Evolutionary conservation across 306 rosid genomes (phyloP), one percentile per base, ranked within the genome.

Genomic region (Vigna trinervia): DNA sequence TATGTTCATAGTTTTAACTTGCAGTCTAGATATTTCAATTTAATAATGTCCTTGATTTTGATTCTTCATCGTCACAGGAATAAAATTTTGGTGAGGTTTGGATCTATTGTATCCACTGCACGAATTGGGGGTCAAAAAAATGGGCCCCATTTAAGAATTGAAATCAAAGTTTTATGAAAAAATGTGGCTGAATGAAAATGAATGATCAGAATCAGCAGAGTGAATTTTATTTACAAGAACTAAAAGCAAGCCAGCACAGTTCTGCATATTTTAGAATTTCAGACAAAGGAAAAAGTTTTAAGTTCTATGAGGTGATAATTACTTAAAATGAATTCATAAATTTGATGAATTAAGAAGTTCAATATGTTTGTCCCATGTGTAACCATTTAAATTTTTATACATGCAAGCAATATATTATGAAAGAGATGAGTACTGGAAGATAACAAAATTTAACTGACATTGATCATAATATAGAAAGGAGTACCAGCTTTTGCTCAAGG

Each of bases 401-500:
- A 38, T 67, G 38, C 59, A 10, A 57, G 15, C 3, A 9, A 73
- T 41, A 66, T 38, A 39, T 17, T 38, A 69, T 77, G 69, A 17
- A 11, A 66, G 19, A 41, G 19, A 58, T 20, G 43, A 39, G 38
- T 75, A 74, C 3, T 53, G 9, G 12, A 46, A 26, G 10, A 75
- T 59, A 38, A 4, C 32, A 50, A 74, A 59, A 28, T 50, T 52
- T 54, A 47, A 26, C 32, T n/a, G 43, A 50, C 45, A 77, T 20
- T 51, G 19, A 39, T 34, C 22, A 45, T 15, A 59, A 12, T 15
- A 64, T 39, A 78, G 50, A 26, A 38, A 77, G 38, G 39, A 50
- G 19, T 90, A 89, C 97, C 97, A 87, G 88, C 77, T 86, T 87
- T 12, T 85, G 77, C 80, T 90, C 88, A 61, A 95, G 67, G 77